Percentiles rank a stretch among this genome's conserved stretches.
phyloP scores from a whole-genome alignment of 768 basidiomycete species.

The Amyloporia xantha region DNA sequence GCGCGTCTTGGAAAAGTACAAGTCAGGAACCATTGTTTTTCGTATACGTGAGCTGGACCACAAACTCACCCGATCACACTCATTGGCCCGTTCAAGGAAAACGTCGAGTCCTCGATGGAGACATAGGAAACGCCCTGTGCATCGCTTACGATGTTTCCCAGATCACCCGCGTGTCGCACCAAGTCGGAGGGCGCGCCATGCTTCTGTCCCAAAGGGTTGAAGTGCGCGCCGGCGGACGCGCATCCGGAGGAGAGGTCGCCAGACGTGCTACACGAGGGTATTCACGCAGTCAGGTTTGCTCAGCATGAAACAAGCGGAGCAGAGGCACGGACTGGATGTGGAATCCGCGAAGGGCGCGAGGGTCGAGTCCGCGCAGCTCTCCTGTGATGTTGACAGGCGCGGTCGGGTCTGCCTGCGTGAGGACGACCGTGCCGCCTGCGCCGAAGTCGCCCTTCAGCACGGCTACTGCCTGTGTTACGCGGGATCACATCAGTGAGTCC shows the following conservation, averaged over 20 bases:
- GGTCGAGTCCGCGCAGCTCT: slow-evolving; percentile 51
- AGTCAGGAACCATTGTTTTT: not conserved
- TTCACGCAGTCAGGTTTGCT: not conserved
- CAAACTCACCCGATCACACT: slow-evolving; percentile 62
- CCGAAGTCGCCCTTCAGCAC: slow-evolving; percentile 55
- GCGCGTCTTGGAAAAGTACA: slow-evolving; percentile 41
- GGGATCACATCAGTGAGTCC: too few relatives aligned
- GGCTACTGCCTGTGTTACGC: slow-evolving; percentile 50
- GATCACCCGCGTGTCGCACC: slow-evolving; percentile 65
- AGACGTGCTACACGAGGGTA: slow-evolving; percentile 18
- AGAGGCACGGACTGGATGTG: slow-evolving; percentile 63
- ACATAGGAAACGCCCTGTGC: slow-evolving; percentile 49
- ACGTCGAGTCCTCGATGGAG: slow-evolving; percentile 48
- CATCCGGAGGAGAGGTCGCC: slow-evolving; percentile 69
- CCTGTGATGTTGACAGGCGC: slow-evolving; percentile 59
- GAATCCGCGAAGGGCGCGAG: slow-evolving; percentile 59
- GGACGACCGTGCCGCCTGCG: slow-evolving; percentile 59
- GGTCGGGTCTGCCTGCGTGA: slow-evolving; percentile 45
- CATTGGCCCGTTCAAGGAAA: slow-evolving; percentile 61
- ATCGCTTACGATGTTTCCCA: slow-evolving; percentile 70
- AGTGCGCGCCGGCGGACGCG: slow-evolving; percentile 65
- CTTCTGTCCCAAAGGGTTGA: slow-evolving; percentile 59
- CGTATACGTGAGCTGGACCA: not conserved
- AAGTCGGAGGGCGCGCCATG: slow-evolving; percentile 59
- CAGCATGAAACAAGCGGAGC: not conserved